Percentiles rank a stretch among this genome's conserved stretches.
Conservation (phyloP, 768 basidiomycete species). For the Paxillus involutus region DNA sequence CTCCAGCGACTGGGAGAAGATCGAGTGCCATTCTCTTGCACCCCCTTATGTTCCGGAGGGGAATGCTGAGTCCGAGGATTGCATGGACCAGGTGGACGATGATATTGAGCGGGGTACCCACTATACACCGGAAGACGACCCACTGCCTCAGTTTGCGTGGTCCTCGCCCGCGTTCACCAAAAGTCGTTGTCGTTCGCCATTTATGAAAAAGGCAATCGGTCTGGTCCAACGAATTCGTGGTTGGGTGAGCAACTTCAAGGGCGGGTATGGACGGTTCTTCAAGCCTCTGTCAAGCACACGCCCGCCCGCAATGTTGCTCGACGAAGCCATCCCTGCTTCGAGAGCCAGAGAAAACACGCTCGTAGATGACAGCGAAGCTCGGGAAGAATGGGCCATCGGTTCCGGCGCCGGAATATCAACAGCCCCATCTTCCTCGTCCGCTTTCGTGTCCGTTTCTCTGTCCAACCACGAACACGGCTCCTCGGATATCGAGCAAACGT, state of each 20-base stretch:
- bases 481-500: neutral
- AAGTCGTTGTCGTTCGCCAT: neutral
- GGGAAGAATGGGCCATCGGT: neutral
- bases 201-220: neutral
- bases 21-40: neutral
- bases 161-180: neutral
- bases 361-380: neutral
- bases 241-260: neutral
- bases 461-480: neutral
- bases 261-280: neutral
- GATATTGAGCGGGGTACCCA: neutral
- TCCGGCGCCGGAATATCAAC: neutral
- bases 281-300: neutral
- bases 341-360: neutral
- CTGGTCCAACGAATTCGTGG: neutral
- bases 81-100: neutral
- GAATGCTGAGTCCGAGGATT: neutral
- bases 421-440: neutral
- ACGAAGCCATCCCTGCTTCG: neutral
- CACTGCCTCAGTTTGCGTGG: conserved; percentile 4
- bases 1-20: conserved; percentile 5
- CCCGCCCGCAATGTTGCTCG: neutral
- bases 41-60: neutral
- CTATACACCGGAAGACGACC: neutral
- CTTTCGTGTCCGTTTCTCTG: neutral